A percentile compares a stretch with the other conserved stretches of the same genome.
Conservation (phyloP, 2,329 filamentous ascomycete genomes). For the Penicillium sp. region DNA sequence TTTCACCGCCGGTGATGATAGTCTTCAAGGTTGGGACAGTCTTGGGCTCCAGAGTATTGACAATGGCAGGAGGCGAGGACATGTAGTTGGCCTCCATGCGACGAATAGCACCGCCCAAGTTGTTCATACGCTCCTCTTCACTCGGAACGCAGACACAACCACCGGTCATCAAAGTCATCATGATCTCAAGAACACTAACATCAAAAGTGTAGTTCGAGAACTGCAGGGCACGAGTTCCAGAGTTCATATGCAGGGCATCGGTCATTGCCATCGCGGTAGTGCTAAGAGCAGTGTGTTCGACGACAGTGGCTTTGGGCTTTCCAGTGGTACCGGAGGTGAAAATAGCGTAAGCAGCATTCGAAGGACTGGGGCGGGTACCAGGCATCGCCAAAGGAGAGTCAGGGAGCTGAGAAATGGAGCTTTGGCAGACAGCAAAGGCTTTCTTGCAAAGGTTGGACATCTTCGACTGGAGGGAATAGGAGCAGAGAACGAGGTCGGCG, state of each 20-base stretch:
- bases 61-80: constrained; percentile 57
- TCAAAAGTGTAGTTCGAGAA: constrained; percentile 56
- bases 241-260: constrained; percentile 47
- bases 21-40: constrained; percentile 44
- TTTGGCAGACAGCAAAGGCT: constrained; percentile 27
- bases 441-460: constrained; percentile 26
- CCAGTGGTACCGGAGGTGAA: constrained; percentile 56
- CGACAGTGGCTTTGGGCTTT: constrained; percentile 57
- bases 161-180: constrained; percentile 52
- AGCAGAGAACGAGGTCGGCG: constrained; percentile 33
- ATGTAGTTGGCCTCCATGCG: constrained; percentile 50
- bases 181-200: constrained; percentile 50
- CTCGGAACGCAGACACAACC: constrained; percentile 58
- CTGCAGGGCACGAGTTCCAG: constrained; percentile 54
- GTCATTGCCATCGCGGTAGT: constrained; percentile 52
- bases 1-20: constrained; percentile 45
- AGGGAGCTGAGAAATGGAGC: constrained; percentile 25
- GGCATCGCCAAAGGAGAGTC: constrained; percentile 17
- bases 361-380: constrained; percentile 14
- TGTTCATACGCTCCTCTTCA: constrained; percentile 46
- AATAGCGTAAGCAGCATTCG: constrained; percentile 53
- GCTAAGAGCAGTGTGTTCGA: constrained; percentile 56
- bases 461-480: constrained; percentile 27
- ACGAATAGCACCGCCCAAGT: constrained; percentile 49
- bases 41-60: constrained; percentile 43